Evolutionary conservation across 2,329 filamentous ascomycete species (phyloP), one percentile per base, ranked within the genome.

Genomic region (Microthyrium microscopicum): DNA sequence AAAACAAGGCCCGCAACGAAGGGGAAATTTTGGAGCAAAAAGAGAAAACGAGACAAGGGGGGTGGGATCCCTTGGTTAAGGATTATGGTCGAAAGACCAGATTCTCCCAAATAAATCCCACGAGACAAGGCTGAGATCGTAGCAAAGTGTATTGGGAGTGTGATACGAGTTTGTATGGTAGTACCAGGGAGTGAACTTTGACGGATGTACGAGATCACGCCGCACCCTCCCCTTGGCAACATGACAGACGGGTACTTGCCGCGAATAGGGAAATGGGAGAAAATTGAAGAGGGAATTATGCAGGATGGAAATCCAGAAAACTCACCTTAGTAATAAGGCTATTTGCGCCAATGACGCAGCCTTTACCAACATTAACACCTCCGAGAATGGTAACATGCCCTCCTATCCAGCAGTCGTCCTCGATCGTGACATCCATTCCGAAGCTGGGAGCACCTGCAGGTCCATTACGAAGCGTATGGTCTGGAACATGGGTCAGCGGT

Each of bases 401-500:
- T 1, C 66, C 66, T 35, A 70, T 62, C 65, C 66, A 70, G 44
- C 64, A 68, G 44, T 70, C 64, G 29, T 68, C 57, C 1, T 57
- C 64, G 22, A 70, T 67, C 3, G 42, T 48, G 24, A 70, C 57
- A 3, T 56, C 49, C 11, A 49, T 50, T 0, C 61, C 64, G 36
- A 58, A 67, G 15, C 16, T 21, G 4, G 35, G 35, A 5, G 35
- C 29, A 0, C 83, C 83, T 9, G 68, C 61, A 1, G 67, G 73
- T 1, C 83, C 82, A n/a, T n/a, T n/a, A n/a, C n/a, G n/a, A n/a
- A n/a, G n/a, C n/a, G n/a, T n/a, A n/a, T n/a, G n/a, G n/a, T n/a
- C n/a, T n/a, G n/a, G n/a, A n/a, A n/a, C n/a, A n/a, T n/a, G n/a
- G n/a, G n/a, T n/a, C n/a, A n/a, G n/a, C n/a, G n/a, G n/a, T n/a